Conservation (phyloP, 306 rosid genomes). For the Acacia crassicarpa region DNA sequence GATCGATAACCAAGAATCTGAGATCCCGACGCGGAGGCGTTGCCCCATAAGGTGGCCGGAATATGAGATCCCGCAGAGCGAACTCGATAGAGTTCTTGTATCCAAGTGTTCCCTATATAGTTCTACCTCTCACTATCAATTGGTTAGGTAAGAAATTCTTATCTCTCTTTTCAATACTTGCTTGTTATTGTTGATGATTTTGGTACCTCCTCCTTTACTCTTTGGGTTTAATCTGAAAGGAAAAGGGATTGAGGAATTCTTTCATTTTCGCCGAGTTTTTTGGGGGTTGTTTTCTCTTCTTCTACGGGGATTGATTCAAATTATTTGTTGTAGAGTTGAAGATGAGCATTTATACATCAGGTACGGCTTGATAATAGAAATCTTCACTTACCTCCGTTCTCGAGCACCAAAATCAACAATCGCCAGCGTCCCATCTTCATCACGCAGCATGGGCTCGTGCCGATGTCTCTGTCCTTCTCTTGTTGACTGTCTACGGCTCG, state of each 20-base stretch:
- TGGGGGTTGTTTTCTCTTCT: not conserved
- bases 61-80: no score
- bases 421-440: no score
- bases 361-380: constrained; percentile 15
- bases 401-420: no score
- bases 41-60: no score
- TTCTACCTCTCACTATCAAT: not conserved
- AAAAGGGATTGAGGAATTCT: not conserved
- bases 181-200: not conserved
- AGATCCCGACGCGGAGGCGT: no score
- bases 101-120: not conserved
- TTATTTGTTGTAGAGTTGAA: constrained; percentile 24
- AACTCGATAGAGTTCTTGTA: not conserved
- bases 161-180: not conserved
- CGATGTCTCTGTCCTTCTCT: no score
- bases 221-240: not conserved
- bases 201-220: not conserved
- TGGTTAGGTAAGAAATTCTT: not conserved
- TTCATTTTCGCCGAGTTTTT: not conserved
- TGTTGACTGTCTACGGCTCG: no score
- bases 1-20: no score
- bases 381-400: no score
- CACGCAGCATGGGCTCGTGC: no score
- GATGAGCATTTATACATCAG: constrained; percentile 30
- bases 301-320: constrained; percentile 35